Conservation (phyloP, 768 basidiomycete species). For the Tricholoma matsutake region DNA sequence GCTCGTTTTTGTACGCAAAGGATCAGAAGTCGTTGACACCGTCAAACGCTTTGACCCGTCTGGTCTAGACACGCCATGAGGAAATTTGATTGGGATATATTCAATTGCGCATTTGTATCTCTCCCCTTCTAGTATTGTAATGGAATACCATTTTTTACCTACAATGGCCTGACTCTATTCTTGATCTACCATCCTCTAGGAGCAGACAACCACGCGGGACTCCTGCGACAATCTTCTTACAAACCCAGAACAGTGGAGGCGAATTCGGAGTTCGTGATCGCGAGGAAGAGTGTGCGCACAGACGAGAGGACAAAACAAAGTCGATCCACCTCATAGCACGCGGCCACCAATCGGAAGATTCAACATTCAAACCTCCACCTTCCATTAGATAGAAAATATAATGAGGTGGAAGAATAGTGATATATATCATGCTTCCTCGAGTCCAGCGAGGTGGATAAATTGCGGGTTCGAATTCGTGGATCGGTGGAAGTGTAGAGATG, state of each 20-base stretch:
- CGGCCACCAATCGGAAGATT: not conserved
- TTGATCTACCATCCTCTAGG: not conserved
- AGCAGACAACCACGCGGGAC: not conserved
- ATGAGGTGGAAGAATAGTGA: not conserved
- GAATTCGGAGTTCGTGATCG: not conserved
- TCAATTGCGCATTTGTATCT: not conserved
- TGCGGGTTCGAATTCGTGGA: not conserved
- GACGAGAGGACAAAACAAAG: not conserved
- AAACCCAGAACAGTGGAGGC: not conserved
- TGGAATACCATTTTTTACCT: not conserved
- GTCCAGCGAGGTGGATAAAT: not conserved
- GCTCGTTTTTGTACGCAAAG: conserved; percentile 85
- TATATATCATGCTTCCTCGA: not conserved
- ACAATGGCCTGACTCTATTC: not conserved
- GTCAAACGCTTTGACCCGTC: conserved; percentile 61
- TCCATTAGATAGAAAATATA: not conserved
- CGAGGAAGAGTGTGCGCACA: not conserved
- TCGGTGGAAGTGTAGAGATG: not conserved
- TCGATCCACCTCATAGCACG: not conserved
- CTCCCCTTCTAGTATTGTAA: not conserved
- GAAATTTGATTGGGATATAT: not conserved
- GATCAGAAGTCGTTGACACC: conserved; percentile 74
- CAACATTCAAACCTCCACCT: not conserved
- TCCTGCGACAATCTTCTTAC: not conserved
- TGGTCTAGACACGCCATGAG: conserved; percentile 17